Conservation (phyloP, 1,139 yeast species). For the Dujonia santamariae region DNA sequence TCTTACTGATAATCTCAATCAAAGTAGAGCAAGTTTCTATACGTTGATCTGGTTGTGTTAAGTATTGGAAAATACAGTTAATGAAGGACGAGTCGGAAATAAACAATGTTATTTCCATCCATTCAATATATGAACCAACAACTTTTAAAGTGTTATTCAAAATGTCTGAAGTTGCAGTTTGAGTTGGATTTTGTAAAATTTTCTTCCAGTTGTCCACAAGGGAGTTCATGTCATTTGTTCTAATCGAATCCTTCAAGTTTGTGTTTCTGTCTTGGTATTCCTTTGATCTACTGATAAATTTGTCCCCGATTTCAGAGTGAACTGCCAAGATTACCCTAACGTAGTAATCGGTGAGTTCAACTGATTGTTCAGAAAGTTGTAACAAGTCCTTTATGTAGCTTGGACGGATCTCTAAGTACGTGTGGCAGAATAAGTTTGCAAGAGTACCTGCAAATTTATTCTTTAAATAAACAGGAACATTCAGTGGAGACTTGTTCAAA, state of each 20-base stretch:
- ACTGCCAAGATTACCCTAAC: constrained; percentile 69
- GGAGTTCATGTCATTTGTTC: constrained; percentile 70
- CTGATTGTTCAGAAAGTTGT: constrained; percentile 14
- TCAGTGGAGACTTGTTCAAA: constrained; percentile 5
- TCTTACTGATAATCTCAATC: constrained; percentile 79
- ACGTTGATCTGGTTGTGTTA: constrained; percentile 46
- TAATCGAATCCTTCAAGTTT: constrained; percentile 73
- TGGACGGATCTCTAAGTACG: constrained; percentile 64
- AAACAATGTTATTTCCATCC: constrained; percentile 90
- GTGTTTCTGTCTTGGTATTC: constrained; percentile 64
- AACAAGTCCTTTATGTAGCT: constrained; percentile 67
- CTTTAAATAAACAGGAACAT: constrained; percentile 62
- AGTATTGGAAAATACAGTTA: constrained; percentile 58
- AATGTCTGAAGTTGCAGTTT: constrained; percentile 30
- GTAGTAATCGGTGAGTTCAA: constrained; percentile 57
- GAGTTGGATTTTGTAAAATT: constrained; percentile 30
- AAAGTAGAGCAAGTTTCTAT: constrained; percentile 70
- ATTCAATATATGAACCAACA: constrained; percentile 84
- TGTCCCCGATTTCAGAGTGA: constrained; percentile 93
- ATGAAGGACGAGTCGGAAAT: constrained; percentile 61
- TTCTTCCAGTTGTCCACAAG: constrained; percentile 69
- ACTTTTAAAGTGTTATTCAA: constrained; percentile 59
- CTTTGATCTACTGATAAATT: constrained; percentile 68
- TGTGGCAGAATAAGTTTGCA: constrained; percentile 64
- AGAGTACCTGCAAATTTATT: constrained; percentile 79